phyloP scores from a whole-genome alignment of 306 rosid species.

The Acacia acuminata region DNA sequence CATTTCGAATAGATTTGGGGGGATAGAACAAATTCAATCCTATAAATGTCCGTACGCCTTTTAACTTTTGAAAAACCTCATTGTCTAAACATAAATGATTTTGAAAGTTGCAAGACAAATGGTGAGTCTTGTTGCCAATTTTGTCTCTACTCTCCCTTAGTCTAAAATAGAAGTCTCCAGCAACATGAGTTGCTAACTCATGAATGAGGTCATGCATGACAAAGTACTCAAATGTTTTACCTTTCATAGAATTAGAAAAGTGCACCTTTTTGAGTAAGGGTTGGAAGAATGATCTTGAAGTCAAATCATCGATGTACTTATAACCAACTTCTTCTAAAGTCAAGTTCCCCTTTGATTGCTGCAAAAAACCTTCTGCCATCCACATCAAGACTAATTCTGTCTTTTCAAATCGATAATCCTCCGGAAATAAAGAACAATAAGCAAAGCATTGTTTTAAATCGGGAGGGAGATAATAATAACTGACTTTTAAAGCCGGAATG shows the following conservation, averaged over 20 bases:
- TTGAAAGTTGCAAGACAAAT: neutral
- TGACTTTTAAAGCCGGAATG: neutral
- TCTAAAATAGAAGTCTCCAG: neutral
- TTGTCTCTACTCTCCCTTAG: neutral
- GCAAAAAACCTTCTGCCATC: neutral
- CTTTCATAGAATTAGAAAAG: neutral
- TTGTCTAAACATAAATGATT: neutral
- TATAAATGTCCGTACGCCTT: conserved; percentile 21
- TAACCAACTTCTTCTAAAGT: neutral
- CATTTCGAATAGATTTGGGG: neutral
- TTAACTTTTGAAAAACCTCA: neutral
- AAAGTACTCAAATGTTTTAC: neutral
- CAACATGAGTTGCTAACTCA: neutral
- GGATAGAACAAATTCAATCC: neutral
- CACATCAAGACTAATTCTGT: neutral
- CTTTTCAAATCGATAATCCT: neutral
- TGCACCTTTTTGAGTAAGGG: neutral
- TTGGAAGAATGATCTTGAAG: conserved; percentile 8
- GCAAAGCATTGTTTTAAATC: conserved; percentile 26
- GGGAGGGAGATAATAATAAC: neutral
- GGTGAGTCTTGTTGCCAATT: neutral
- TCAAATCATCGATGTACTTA: neutral
- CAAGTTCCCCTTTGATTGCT: neutral
- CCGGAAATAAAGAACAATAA: neutral
- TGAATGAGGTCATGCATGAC: neutral